Evolutionary conservation across 306 rosid species (phyloP), one percentile per base, ranked within the genome.

Genomic region (Medicago arabica): DNA sequence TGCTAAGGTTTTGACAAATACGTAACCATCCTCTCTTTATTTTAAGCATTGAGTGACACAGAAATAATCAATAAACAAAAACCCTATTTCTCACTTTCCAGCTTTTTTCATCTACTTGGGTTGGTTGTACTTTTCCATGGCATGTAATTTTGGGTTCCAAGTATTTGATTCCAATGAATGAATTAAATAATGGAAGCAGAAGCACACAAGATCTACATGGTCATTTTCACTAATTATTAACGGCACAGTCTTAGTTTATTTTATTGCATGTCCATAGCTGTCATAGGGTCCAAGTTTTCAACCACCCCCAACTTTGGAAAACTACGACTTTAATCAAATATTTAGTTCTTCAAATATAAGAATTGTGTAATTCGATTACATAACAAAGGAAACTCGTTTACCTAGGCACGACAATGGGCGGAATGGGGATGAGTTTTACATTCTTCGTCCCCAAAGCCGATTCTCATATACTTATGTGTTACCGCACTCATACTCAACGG

Each of bases 221-320:
- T 85, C 93, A 63, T 84, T 88, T 85, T 85, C 90, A 74, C 78
- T 36, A 21, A 86, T 80, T 78, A 80, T 86, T 83, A 79, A 74
- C 77, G 78, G 69, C 83, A 67, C 80, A 73, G 66, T 43, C 21
- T 53, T 43, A 8, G 13, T 11, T 11, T 72, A 21, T 34, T 58
- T 69, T 69, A 63, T 77, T 21, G 14, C 7, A 66, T 8, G 17
- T 31, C 11, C 46, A 23, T 74, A 63, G 47, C 41, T 77, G 63
- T 82, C 80, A 67, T 39, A 51, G 60, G 78, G 67, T 72, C 75
- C 68, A 82, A 67, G 9, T 78, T 73, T 25, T 72, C 82, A 72
- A 72, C 76, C 70, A 72, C 75, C 60, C 44, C 60, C 44, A 49
- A 44, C 31, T 38, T 36, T 7, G 23, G 71, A 70, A 55, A 53